A percentile compares a stretch with the other conserved stretches of the same genome.
These are phyloP conservation scores for Pythium graminicola DNA, from an alignment of 352 stramenopile genomes.

Conservation along the genomic window DNA sequence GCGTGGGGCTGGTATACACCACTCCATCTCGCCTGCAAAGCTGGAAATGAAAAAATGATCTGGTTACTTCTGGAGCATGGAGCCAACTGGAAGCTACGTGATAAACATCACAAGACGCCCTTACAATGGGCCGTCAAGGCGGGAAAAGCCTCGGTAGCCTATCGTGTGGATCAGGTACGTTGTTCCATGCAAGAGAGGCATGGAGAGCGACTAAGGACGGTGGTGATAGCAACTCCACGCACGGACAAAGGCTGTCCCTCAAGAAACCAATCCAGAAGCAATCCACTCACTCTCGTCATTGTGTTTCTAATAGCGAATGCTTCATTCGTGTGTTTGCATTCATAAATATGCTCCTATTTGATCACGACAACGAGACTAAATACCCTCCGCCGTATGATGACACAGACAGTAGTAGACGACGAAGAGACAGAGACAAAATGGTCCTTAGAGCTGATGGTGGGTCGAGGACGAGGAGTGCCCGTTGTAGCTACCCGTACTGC, in stretches of 20 bases:
- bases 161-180: conserved; percentile 61
- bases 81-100: conserved; percentile 42
- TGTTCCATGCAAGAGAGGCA: not conserved
- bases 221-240: conserved; percentile 40
- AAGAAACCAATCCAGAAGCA: not conserved
- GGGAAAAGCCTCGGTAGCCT: conserved; percentile 62
- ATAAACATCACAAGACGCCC: conserved; percentile 68
- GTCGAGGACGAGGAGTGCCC: conserved; percentile 13
- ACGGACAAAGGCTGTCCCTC: conserved; percentile 22
- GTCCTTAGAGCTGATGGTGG: conserved; percentile 21
- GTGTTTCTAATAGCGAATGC: not conserved
- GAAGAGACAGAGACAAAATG: not conserved
- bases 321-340: not conserved
- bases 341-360: conserved; percentile 9
- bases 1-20: conserved; percentile 77
- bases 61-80: conserved; percentile 54
- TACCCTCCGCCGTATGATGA: not conserved
- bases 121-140: conserved; percentile 63
- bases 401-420: not conserved
- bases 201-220: not conserved
- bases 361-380: not conserved
- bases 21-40: conserved; percentile 69
- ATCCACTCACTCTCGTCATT: conserved; percentile 7
- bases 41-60: conserved; percentile 53
- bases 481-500: conserved; percentile 44